Conservation (phyloP, 2,329 filamentous ascomycete species). For the Rhinocladiella mackenziei region DNA sequence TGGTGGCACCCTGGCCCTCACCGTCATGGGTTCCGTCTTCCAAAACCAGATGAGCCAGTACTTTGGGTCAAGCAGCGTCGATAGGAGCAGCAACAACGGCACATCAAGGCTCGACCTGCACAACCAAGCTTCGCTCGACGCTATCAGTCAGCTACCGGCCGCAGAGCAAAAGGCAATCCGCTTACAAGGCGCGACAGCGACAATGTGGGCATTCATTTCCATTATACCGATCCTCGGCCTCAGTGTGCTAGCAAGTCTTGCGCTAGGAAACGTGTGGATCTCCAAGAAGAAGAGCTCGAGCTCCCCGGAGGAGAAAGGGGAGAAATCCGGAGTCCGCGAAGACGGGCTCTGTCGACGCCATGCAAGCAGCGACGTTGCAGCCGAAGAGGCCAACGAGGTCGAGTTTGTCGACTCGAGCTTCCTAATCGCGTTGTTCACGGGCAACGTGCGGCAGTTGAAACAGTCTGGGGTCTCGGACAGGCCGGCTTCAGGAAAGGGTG, state of each 20-base stretch:
- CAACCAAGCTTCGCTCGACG: slow-evolving; percentile 37
- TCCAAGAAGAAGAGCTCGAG: slow-evolving; percentile 33
- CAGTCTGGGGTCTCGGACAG: slow-evolving; percentile 1
- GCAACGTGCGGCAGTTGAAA: slow-evolving; percentile 17
- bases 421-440: slow-evolving; percentile 17
- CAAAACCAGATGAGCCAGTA: slow-evolving; percentile 52
- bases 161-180: slow-evolving; percentile 39
- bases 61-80: slow-evolving; percentile 29
- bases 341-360: slow-evolving; percentile 17
- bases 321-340: slow-evolving; percentile 2
- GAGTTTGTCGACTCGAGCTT: slow-evolving; percentile 16
- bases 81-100: slow-evolving; percentile 29
- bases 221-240: slow-evolving; percentile 57
- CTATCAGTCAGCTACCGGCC: slow-evolving; percentile 36
- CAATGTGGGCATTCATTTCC: slow-evolving; percentile 63
- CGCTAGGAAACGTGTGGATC: slow-evolving; percentile 53
- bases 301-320: background rate
- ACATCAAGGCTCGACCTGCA: slow-evolving; percentile 31
- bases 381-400: slow-evolving; percentile 5
- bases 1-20: slow-evolving; percentile 62
- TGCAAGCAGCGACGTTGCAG: slow-evolving; percentile 1
- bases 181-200: slow-evolving; percentile 50
- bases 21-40: slow-evolving; percentile 66
- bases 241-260: slow-evolving; percentile 42
- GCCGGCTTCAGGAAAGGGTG: background rate